A percentile compares a stretch with the other conserved stretches of the same genome.
Evolutionary conservation across 2,329 filamentous ascomycete species (phyloP).

Genomic region (Dactylella cylindrospora): DNA sequence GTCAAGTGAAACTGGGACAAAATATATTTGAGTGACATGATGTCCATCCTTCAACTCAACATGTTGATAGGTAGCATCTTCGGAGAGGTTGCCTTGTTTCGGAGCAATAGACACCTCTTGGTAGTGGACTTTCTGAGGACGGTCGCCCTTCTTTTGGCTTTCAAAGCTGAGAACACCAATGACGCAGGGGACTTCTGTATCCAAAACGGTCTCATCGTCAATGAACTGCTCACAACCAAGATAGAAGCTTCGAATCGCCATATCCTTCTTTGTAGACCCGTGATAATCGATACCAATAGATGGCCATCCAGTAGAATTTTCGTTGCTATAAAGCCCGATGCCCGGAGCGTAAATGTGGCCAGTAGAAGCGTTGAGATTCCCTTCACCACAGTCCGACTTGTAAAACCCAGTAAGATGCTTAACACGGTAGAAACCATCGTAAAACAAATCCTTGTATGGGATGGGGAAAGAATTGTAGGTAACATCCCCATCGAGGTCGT

Average conservation of each 20-base stretch:
- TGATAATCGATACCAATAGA: slow-evolving; percentile 35
- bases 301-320: slow-evolving; percentile 8
- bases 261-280: slow-evolving; percentile 20
- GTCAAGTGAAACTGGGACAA: slow-evolving; percentile 17
- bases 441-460: slow-evolving; percentile 27
- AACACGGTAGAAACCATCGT: slow-evolving; percentile 21
- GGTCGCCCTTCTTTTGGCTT: slow-evolving; percentile 17
- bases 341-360: slow-evolving; percentile 23
- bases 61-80: slow-evolving; percentile 14
- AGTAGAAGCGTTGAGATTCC: slow-evolving; percentile 8
- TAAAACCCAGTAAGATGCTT: slow-evolving; percentile 18
- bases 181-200: slow-evolving; percentile 10
- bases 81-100: not conserved
- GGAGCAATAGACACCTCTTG: slow-evolving; percentile 22
- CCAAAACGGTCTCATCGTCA: slow-evolving; percentile 12
- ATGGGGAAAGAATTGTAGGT: slow-evolving; percentile 24
- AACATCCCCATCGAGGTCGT: slow-evolving; percentile 13
- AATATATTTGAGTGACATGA: slow-evolving; percentile 24
- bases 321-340: slow-evolving; percentile 4
- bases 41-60: slow-evolving; percentile 24
- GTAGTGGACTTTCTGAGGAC: slow-evolving; percentile 19
- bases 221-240: slow-evolving; percentile 28
- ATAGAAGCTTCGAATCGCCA: slow-evolving; percentile 31
- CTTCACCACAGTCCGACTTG: slow-evolving; percentile 1
- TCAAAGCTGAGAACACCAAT: slow-evolving; percentile 17